phyloP scores from a whole-genome alignment of 1,284 basidiomycete genomes.

The Heterobasidion occidentale region DNA sequence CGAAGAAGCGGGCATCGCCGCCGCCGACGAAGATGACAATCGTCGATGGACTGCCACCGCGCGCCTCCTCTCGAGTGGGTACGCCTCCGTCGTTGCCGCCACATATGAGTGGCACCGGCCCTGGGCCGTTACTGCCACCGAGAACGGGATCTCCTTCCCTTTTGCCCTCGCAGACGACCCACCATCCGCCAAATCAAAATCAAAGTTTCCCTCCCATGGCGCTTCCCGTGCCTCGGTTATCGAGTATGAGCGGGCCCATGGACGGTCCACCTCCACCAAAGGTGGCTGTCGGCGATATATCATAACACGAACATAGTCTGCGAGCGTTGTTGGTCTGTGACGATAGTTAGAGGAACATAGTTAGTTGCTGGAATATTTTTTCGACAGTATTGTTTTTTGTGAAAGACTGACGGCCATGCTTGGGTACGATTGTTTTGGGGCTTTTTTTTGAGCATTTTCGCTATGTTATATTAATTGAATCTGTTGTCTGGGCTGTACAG shows the following conservation, averaged over 20 bases:
- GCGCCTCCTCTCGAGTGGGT: constrained; percentile 2
- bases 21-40: constrained; percentile 1
- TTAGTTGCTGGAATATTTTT: too few species aligned
- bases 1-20: constrained; percentile 4
- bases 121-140: not conserved
- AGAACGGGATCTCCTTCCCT: not conserved
- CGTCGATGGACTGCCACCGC: not conserved
- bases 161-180: not conserved
- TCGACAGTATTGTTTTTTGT: too few species aligned
- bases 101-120: not conserved
- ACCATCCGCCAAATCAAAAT: not conserved
- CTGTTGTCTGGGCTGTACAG: too few species aligned
- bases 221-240: not conserved
- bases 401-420: too few species aligned
- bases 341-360: too few species aligned
- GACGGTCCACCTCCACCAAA: constrained; percentile 5
- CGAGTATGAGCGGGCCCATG: not conserved
- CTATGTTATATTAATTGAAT: too few species aligned
- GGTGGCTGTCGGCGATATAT: constrained; percentile 6
- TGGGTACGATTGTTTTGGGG: too few species aligned
- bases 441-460: too few species aligned
- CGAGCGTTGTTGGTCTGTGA: too few species aligned
- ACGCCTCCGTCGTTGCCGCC: not conserved
- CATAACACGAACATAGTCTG: not conserved
- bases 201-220: not conserved